Conservation (phyloP, 2,329 filamentous ascomycete species). For the Apiospora marii region DNA sequence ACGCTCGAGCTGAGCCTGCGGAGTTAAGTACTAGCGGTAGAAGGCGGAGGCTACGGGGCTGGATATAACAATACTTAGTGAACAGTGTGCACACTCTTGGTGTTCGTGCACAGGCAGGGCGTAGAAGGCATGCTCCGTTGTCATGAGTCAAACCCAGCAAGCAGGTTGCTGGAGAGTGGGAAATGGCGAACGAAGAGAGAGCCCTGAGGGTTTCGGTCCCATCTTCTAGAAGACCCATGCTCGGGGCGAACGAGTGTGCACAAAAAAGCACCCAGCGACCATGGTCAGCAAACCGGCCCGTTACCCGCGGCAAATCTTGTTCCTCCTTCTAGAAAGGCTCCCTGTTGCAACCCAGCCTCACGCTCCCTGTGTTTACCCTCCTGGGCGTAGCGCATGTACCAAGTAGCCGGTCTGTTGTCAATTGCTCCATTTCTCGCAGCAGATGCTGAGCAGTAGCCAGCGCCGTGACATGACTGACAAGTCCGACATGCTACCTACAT, state of each 20-base stretch:
- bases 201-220: slow-evolving; percentile 9
- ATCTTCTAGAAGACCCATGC: slow-evolving; percentile 20
- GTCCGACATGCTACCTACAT: not conserved
- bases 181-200: not conserved
- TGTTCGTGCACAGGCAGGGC: not conserved
- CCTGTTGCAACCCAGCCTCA: slow-evolving; percentile 17
- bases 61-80: not conserved
- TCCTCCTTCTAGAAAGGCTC: slow-evolving; percentile 21
- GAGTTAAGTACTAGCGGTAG: not conserved
- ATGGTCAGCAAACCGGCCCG: slow-evolving; percentile 14
- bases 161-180: slow-evolving; percentile 9
- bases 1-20: not conserved
- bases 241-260: slow-evolving; percentile 16
- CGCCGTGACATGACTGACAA: slow-evolving; percentile 18
- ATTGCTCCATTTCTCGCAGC: slow-evolving; percentile 1
- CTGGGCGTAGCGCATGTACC: slow-evolving; percentile 1
- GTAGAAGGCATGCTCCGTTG: not conserved
- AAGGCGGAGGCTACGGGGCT: not conserved
- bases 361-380: not conserved
- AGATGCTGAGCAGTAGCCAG: slow-evolving; percentile 1
- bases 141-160: slow-evolving; percentile 12
- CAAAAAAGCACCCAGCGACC: slow-evolving; percentile 4
- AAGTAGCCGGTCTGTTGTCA: slow-evolving; percentile 4
- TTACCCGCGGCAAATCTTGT: slow-evolving; percentile 20
- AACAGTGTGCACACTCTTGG: not conserved